Conservation (phyloP, 371 early-diverging fungal genomes). For the Rhizopus sp. region DNA sequence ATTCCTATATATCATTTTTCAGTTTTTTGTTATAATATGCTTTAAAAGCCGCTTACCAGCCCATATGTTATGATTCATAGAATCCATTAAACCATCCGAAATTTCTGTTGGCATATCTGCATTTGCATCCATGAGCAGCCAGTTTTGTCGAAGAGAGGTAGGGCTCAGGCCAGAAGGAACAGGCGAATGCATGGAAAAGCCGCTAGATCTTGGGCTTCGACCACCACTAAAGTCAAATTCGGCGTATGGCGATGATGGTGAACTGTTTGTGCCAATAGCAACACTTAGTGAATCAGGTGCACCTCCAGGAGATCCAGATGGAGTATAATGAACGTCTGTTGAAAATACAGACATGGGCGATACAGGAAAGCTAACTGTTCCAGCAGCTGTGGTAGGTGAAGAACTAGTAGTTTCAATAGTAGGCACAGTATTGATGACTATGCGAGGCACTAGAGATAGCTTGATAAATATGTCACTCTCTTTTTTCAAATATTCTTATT, state of each 20-base stretch:
- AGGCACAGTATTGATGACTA: conserved; percentile 36
- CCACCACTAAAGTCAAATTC: conserved; percentile 18
- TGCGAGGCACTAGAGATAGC: conserved; percentile 32
- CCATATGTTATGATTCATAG: conserved; percentile 36
- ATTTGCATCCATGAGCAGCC: conserved; percentile 40
- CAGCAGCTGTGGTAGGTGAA: conserved; percentile 16
- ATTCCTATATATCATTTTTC: neutral
- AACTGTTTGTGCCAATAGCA: conserved; percentile 25
- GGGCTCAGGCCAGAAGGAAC: conserved; percentile 19
- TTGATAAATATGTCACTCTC: neutral
- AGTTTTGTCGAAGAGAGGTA: conserved; percentile 22
- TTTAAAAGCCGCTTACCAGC: conserved; percentile 22
- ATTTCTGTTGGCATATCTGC: conserved; percentile 35
- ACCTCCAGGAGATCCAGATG: conserved; percentile 11
- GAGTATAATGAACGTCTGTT: neutral
- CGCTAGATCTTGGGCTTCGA: conserved; percentile 11
- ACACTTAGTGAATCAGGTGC: conserved; percentile 21
- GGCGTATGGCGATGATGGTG: conserved; percentile 22
- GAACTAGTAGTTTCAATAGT: conserved; percentile 3
- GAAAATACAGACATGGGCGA: conserved; percentile 43
- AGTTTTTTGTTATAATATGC: neutral
- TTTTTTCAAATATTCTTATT: neutral
- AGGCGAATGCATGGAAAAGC: conserved; percentile 21
- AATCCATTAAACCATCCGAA: conserved; percentile 38
- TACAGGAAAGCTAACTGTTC: conserved; percentile 15